phyloP scores from a whole-genome alignment of 306 rosid genomes.

The Elaeagnus macrophylla region DNA sequence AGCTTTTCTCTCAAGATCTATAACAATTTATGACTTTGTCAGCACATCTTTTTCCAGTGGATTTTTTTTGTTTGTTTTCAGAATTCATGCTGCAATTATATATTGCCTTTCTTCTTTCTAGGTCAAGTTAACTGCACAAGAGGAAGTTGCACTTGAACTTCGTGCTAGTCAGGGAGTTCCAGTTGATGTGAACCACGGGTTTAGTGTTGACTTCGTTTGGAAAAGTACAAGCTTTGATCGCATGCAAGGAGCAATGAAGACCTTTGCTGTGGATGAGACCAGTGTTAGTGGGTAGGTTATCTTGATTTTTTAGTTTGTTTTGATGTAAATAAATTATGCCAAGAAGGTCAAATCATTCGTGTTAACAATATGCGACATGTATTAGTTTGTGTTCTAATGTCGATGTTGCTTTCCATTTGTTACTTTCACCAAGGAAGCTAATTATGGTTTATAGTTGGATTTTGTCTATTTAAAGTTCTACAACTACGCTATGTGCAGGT shows the following conservation, averaged over 20 bases:
- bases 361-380: too few species aligned
- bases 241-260: constrained; percentile 99
- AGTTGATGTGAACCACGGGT: constrained; percentile 90
- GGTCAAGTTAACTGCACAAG: constrained; percentile 97
- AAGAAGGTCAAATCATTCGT: neutral
- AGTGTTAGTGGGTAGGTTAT: constrained; percentile 93
- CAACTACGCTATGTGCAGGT: constrained; percentile 37
- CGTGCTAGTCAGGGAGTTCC: constrained; percentile 99
- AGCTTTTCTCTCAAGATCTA: constrained; percentile 8
- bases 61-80: neutral
- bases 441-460: too few species aligned
- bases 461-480: too few species aligned
- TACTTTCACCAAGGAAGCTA: too few species aligned
- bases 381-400: too few species aligned
- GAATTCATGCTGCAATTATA: too few species aligned
- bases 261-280: constrained; percentile 98
- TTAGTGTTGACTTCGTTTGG: constrained; percentile 98
- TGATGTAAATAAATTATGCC: neutral
- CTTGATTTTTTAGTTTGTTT: constrained; percentile 6
- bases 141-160: constrained; percentile 96
- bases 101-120: constrained; percentile 22
- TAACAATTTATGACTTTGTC: neutral
- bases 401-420: too few species aligned
- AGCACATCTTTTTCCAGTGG: neutral
- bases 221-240: constrained; percentile 98